Evolutionary conservation across 2,329 filamentous ascomycete genomes (phyloP).

Genomic region (Xylaria sp.): DNA sequence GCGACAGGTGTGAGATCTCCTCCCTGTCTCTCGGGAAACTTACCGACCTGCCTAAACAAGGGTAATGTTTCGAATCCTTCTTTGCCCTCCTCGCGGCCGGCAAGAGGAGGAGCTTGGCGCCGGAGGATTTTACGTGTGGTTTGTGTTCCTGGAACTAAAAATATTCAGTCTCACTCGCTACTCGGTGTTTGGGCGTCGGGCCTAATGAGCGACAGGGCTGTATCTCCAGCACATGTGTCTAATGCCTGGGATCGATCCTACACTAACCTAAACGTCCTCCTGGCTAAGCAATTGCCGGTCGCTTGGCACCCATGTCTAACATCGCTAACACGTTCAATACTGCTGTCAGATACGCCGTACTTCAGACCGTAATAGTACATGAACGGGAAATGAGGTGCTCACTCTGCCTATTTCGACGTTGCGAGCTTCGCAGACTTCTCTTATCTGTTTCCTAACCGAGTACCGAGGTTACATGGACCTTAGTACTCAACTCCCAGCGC

Average conservation of each 20-base stretch:
- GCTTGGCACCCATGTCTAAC: too few species aligned
- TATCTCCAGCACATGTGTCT: not conserved
- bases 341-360: too few species aligned
- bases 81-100: not conserved
- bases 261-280: not conserved
- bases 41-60: not conserved
- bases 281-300: too few species aligned
- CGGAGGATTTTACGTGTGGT: not conserved
- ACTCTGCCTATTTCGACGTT: too few species aligned
- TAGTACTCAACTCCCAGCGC: too few species aligned
- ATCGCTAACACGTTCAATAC: too few species aligned
- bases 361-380: too few species aligned
- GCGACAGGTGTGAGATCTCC: not conserved
- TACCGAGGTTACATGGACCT: too few species aligned
- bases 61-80: not conserved
- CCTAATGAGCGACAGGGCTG: not conserved
- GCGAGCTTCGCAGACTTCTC: too few species aligned
- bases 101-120: not conserved
- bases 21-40: not conserved
- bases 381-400: too few species aligned
- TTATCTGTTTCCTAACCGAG: too few species aligned
- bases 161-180: not conserved
- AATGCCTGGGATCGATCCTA: not conserved
- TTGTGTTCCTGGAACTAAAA: not conserved
- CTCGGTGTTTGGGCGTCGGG: not conserved